Evolutionary conservation across 2,329 filamentous ascomycete genomes (phyloP), one percentile per base, ranked within the genome.

Genomic region (Septoria petroselini): DNA sequence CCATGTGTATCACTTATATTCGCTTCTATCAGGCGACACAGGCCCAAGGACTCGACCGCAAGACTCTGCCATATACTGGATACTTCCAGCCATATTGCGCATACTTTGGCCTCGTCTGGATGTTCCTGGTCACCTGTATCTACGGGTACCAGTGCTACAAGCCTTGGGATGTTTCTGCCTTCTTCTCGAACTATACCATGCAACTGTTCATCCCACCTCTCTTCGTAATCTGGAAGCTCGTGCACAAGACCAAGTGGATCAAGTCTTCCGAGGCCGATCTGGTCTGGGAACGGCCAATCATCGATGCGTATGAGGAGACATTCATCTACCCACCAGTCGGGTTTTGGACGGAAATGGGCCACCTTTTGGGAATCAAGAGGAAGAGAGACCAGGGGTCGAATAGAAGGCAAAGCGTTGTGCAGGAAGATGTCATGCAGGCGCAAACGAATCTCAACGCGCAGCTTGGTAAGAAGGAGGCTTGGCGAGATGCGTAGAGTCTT

Each of bases 1-100:
- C 79, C 63, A 82, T 82, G 70, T 71, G 70, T 38, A 63, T 76
- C 18, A 83, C 79, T n/a, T 83, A 80, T 65, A 71, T 82, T 51
- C 75, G 69, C 61, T 83, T 81, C 71, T 76, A 79, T 68, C 71
- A 73, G 39, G 80, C 80, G 3, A 70, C 70, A 58, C 71, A 75
- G 58, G 75, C 69, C 0, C 77, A 80, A 57, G 72, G 73, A 1
- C 38, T 80, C 35, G 73, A 78, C 64, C 79, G 82, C 52, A 69
- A 62, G 9, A 67, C 66, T 0, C 68, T 83, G 17, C 80, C 82
- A 0, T 85, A 84, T 68, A 73, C 65, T 30, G 82, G 78, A 11
- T 76, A 57, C 47, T 61, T 68, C 57, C 81, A 84, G 64, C 81
- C 81, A 0, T 84, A 78, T 62, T 75, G 76, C 50, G 78, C 74